Base-by-base conservation (phyloP, 495 filamentous ascomycete species). In the Annulohypoxylon moriforme region DNA sequence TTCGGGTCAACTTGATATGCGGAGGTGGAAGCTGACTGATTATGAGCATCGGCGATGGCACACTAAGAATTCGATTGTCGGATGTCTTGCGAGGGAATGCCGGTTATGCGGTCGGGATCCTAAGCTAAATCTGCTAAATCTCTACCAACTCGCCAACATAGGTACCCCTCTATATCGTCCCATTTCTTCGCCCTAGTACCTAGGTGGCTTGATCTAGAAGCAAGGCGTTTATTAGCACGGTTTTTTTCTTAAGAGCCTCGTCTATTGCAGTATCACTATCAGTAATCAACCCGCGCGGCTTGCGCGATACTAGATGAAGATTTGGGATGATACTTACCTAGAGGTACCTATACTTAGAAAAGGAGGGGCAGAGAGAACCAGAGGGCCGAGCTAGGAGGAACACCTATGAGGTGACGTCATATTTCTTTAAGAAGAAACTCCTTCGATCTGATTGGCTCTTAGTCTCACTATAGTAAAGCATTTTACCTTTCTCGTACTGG, bases 1-100 rank as follows among this genome's bases (percentile, higher is more conserved):
- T 63, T 71, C 3, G 49, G 38, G 31, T 52, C 20, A 50, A 42
- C n/a, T 27, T 13, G n/a, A 61, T n/a, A 57, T 46, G 22, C 22
- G 50, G 66, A 29, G 34, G 11, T 67, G 56, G 68, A 67, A 61
- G 52, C 50, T 56, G 31, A 40, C 55, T 18, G 49, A 57, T 24
- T 50, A 42, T 25, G 29, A 24, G 42, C 53, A 77, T 75, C 73
- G 60, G 58, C 74, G 76, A 76, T 76, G 69, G 31, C 11, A 47
- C 76, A 69, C 74, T 31, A 44, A 71, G 52, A 64, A 50, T 46
- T 75, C 76, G 76, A 76, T 78, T 68, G 61, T 75, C 76, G 72
- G 76, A 56, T 70, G 70, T 38, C 47, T 46, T 66, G 31, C 27
- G 40, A 66, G 66, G 59, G 46, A 16, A 59, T 72, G 27, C 58